Evolutionary conservation across 495 filamentous ascomycete species (phyloP), one percentile per base, ranked within the genome.

Genomic region (Hypomontagnella monticulosa): DNA sequence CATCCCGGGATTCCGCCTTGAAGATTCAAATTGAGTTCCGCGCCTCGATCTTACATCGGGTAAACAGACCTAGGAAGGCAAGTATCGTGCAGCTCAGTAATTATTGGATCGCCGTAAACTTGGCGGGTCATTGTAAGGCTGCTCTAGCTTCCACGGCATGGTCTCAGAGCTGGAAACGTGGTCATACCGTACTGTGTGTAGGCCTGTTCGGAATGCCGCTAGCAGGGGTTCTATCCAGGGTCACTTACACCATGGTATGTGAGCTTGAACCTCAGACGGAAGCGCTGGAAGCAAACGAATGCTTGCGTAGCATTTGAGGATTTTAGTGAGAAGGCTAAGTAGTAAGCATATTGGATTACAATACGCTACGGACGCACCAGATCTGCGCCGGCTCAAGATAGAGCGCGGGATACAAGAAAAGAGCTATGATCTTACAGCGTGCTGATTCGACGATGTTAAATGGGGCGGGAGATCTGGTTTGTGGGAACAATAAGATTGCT

Each of bases 401-500:
- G 60, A 38, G 36, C 15, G 27, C 51, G 34, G 59, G 6, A 47
- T 46, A 63, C 46, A 30, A 32, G 15, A 16, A 18, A 51, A 63
- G 36, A 10, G 43, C 12, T 33, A 34, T 57, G 10, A 41, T 27
- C 58, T 40, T 37, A 63, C 44, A 37, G 51, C 49, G 47, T 61
- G 19, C 16, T 33, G 42, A 54, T 14, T 46, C 41, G 48, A 55
- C 41, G 38, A 49, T 49, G 50, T 48, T 55, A 55, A 55, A 55
- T 34, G 59, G 57, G 14, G 23, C 51, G 50, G 50, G 38, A 63
- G 36, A 49, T 51, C 43, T 56, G 34, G 44, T 27, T 32, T 56
- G 23, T 32, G 51, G 51, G 60, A 63, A 30, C 60, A 63, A 50
- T 57, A 63, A 63, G 60, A 42, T 63, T 44, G 15, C 30, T 49